Evolutionary conservation across 202 grass and related monocot genomes (phyloP), one percentile per base, ranked within the genome.

Genomic region (Panicum hallii): DNA sequence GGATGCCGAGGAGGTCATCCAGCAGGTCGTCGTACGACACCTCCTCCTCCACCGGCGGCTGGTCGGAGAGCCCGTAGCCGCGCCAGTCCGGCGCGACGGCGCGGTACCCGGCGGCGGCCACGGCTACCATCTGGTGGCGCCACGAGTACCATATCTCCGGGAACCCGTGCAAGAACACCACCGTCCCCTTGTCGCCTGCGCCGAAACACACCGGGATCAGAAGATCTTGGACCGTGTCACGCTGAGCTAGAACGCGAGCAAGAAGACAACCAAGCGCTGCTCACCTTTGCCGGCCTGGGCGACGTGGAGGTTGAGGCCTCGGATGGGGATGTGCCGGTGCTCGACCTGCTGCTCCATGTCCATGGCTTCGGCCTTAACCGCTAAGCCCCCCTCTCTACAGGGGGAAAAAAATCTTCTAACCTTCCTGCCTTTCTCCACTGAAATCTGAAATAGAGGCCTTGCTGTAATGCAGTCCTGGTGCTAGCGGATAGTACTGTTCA

Each of bases 131-230:
- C 82, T 97, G 94, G 77, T 97, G 81, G 22, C 90, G 85, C 92
- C 94, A 97, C 9, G 94, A 46, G 83, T 97, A 94, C 94, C 94
- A 97, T 83, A 94, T 97, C 83, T 97, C 92, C 58, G 91, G 94
- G 84, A 97, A 97, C 1, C 94, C 91, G 87, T 97, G 94, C 75
- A 97, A 54, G 89, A 97, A 97, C 58, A 97, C 86, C 64, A 97
- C 91, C 32, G 88, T 85, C 4, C 90, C 94, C 11, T 10, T 22
- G 3, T 72, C 72, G 4, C 72, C 49, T 69, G 40, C 48, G 52
- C 9, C 70, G 4, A 74, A 34, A 32, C 12, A 8, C 45, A 72
- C 45, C 45, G 1, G 6, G 23, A 4, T 26, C 26, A 26, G 26
- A 26, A 4, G 0, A 13, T 56, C 16, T 76, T 43, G 5, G 9